phyloP scores from a whole-genome alignment of 2,329 filamentous ascomycete species.

The Penicillium sumatraense region DNA sequence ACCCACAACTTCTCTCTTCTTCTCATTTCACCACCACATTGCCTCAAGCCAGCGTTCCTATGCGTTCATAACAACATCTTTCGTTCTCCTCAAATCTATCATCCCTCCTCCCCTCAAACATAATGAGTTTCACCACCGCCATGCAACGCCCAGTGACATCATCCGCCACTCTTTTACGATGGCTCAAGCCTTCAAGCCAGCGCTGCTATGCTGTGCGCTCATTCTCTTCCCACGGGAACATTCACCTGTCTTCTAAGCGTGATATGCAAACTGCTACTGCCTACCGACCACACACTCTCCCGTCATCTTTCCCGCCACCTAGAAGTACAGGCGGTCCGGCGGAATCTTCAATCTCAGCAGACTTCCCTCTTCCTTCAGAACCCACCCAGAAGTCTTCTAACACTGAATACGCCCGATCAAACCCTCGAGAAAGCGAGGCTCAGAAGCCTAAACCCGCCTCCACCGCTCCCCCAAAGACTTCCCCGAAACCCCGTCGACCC shows the following conservation, averaged over 20 bases:
- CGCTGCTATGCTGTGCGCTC: constrained; percentile 48
- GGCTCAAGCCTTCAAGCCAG: constrained; percentile 43
- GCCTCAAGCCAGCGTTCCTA: constrained; percentile 12
- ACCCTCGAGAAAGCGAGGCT: constrained; percentile 65
- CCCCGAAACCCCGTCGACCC: constrained; percentile 65
- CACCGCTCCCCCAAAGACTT: constrained; percentile 43
- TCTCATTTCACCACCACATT: constrained; percentile 5
- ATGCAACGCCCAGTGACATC: constrained; percentile 51
- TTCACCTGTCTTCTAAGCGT: constrained; percentile 58
- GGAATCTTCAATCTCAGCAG: constrained; percentile 65
- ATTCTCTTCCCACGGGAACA: constrained; percentile 53
- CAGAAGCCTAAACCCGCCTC: constrained; percentile 65
- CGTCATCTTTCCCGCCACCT: constrained; percentile 59
- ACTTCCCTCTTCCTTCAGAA: constrained; percentile 53
- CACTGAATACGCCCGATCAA: constrained; percentile 44
- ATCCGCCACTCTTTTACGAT: constrained; percentile 48
- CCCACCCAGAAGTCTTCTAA: constrained; percentile 48
- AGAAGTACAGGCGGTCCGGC: constrained; percentile 62
- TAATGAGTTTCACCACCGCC: constrained; percentile 47
- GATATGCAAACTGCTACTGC: constrained; percentile 69
- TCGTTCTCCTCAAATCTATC: constrained; percentile 6
- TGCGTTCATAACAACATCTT: constrained; percentile 22
- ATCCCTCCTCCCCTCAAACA: constrained; percentile 14
- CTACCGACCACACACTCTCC: constrained; percentile 65
- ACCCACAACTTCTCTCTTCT: constrained; percentile 18